Percentiles rank a stretch among this genome's conserved stretches.
Conservation (phyloP, 176 grass and related monocot species). For the Oropetium thomaeum region DNA sequence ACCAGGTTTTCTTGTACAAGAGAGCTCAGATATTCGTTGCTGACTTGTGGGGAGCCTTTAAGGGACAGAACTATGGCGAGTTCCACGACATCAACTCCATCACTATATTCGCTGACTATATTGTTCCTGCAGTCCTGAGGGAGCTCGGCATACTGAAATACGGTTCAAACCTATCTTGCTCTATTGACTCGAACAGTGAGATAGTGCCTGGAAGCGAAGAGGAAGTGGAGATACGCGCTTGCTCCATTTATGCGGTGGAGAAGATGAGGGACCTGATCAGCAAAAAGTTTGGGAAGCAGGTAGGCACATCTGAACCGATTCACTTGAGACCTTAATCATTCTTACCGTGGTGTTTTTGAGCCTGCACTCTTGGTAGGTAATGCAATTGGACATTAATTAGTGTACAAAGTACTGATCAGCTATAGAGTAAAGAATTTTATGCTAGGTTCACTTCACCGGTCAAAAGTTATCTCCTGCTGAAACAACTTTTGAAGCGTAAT, state of each 20-base stretch:
- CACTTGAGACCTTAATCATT: slow-evolving; percentile 3
- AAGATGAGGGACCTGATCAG: slow-evolving; percentile 83
- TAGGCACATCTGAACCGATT: slow-evolving; percentile 29
- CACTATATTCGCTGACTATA: slow-evolving; percentile 95
- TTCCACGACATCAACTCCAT: slow-evolving; percentile 72
- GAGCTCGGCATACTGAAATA: slow-evolving; percentile 90
- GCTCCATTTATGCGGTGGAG: slow-evolving; percentile 87
- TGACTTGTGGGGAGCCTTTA: slow-evolving; percentile 95
- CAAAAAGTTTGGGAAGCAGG: slow-evolving; percentile 83
- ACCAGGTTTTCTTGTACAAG: slow-evolving; percentile 95
- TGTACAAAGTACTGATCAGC: not conserved
- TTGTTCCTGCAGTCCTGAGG: slow-evolving; percentile 78
- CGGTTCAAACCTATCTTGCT: slow-evolving; percentile 55
- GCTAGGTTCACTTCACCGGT: not conserved
- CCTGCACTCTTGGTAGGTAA: not conserved
- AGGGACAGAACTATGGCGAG: slow-evolving; percentile 65
- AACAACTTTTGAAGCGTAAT: not conserved
- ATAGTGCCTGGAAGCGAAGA: slow-evolving; percentile 83
- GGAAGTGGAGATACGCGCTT: slow-evolving; percentile 86
- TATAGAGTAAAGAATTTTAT: not conserved
- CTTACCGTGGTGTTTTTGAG: not conserved
- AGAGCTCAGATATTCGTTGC: slow-evolving; percentile 96
- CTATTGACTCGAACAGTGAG: slow-evolving; percentile 67
- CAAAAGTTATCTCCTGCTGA: not conserved
- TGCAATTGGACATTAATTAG: not conserved